Percentiles rank a stretch among this genome's conserved stretches.
These are phyloP conservation scores for Allantophomopsis cytisporea DNA, from an alignment of 2,329 filamentous ascomycete genomes.

Conservation along the genomic window DNA sequence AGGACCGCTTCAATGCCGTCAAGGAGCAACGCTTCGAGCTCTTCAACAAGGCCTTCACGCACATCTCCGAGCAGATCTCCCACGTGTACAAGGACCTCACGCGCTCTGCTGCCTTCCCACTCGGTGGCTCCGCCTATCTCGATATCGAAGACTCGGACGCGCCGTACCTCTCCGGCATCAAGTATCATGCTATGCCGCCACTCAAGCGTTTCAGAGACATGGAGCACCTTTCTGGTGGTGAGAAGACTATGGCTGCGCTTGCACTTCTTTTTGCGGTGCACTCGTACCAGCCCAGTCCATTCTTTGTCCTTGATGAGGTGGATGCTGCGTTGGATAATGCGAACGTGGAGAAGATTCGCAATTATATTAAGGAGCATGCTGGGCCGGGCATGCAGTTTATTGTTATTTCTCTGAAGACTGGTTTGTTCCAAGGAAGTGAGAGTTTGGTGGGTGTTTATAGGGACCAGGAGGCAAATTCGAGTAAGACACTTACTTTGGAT, in stretches of 20 bases:
- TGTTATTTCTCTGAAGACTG: constrained; percentile 91
- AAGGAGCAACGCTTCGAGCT: constrained; percentile 76
- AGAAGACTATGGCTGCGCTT: constrained; percentile 97
- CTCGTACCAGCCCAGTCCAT: constrained; percentile 87
- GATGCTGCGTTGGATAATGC: constrained; percentile 97
- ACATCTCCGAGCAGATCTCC: constrained; percentile 90
- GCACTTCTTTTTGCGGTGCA: constrained; percentile 96
- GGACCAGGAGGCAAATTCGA: constrained; percentile 88
- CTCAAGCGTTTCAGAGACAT: constrained; percentile 98
- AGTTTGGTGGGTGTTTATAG: constrained; percentile 90
- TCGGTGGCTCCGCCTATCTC: constrained; percentile 82
- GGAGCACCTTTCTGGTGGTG: constrained; percentile 93
- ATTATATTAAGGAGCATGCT: constrained; percentile 89
- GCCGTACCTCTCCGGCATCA: constrained; percentile 89
- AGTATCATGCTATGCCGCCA: constrained; percentile 97
- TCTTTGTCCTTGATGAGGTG: constrained; percentile 97
- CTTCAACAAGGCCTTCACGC: constrained; percentile 89
- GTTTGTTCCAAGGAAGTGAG: constrained; percentile 92
- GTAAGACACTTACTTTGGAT: constrained; percentile 83
- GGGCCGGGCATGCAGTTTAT: constrained; percentile 98
- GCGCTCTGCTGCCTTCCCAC: constrained; percentile 74
- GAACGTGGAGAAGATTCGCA: constrained; percentile 90
- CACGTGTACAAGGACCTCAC: constrained; percentile 94
- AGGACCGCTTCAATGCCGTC: constrained; percentile 71
- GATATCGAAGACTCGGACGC: constrained; percentile 91